Conservation (phyloP, 306 rosid species). For the Gleditsia sinensis region DNA sequence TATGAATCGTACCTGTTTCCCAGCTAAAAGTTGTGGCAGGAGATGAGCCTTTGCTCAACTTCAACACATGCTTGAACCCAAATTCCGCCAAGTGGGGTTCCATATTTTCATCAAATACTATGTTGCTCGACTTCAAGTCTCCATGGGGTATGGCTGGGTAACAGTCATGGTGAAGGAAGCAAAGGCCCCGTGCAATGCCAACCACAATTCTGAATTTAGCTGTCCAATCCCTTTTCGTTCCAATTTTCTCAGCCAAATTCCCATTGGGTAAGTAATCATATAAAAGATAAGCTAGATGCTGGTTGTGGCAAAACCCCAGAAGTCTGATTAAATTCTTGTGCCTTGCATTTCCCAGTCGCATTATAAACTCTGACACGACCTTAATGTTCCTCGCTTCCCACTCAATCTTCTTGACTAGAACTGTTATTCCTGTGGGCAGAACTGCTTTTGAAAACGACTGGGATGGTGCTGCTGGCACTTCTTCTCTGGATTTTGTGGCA, state of each 20-base stretch:
- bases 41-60: conserved; percentile 52
- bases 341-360: conserved; percentile 72
- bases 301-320: conserved; percentile 82
- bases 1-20: conserved; percentile 63
- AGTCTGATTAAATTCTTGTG: conserved; percentile 75
- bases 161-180: conserved; percentile 91
- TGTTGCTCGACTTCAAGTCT: conserved; percentile 72
- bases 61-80: conserved; percentile 66
- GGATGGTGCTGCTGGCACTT: conserved; percentile 50
- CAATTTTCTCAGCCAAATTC: conserved; percentile 71
- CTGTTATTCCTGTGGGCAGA: conserved; percentile 92
- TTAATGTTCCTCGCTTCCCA: conserved; percentile 58
- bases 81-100: conserved; percentile 85
- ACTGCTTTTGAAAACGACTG: conserved; percentile 63
- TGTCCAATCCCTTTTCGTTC: conserved; percentile 66
- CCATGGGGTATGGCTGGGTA: conserved; percentile 87
- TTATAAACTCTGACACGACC: conserved; percentile 55
- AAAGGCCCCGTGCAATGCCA: conserved; percentile 76
- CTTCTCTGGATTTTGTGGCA: conserved; percentile 49
- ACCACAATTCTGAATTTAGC: conserved; percentile 64
- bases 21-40: conserved; percentile 39
- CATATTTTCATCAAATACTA: conserved; percentile 89
- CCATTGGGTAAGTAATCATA: conserved; percentile 84
- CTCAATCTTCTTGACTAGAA: conserved; percentile 74
- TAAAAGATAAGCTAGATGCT: conserved; percentile 71